phyloP scores from a whole-genome alignment of 345 rosid species.

The Linum lewisii region DNA sequence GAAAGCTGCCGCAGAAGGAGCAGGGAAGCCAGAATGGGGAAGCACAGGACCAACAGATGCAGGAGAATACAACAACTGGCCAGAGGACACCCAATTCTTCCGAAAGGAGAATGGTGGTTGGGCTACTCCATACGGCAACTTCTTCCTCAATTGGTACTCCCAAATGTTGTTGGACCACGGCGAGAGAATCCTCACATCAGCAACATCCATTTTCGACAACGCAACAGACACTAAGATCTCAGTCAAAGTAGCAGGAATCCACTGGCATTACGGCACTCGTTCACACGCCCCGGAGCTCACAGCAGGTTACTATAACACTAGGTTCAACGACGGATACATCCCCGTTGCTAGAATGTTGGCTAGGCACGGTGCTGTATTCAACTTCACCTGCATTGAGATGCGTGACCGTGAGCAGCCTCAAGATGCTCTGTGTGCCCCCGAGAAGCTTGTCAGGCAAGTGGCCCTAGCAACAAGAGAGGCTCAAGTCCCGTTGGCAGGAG shows the following conservation, averaged over 20 bases:
- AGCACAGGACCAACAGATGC: conserved; percentile 94
- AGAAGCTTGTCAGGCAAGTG: conserved; percentile 91
- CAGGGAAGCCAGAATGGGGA: conserved; percentile 89
- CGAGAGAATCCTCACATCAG: conserved; percentile 59
- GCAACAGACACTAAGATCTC: conserved; percentile 68
- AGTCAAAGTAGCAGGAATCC: conserved; percentile 86
- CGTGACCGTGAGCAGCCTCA: conserved; percentile 96
- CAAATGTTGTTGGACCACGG: conserved; percentile 81
- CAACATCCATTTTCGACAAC: conserved; percentile 41
- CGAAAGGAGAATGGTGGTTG: conserved; percentile 84
- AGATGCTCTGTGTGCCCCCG: conserved; percentile 86
- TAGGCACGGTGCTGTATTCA: conserved; percentile 78
- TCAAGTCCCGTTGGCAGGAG: conserved; percentile 77
- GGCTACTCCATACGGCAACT: conserved; percentile 71
- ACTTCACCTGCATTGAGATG: conserved; percentile 96
- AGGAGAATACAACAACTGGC: conserved; percentile 92
- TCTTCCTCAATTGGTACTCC: conserved; percentile 90
- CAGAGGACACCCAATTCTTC: conserved; percentile 85
- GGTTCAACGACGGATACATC: conserved; percentile 79
- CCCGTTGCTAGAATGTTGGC: conserved; percentile 91
- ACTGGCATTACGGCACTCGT: conserved; percentile 88
- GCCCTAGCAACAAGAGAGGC: conserved; percentile 63
- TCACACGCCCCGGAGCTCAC: conserved; percentile 99
- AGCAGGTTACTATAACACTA: conserved; percentile 93
- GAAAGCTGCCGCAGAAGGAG: conserved; percentile 86